Base-by-base conservation (phyloP, 192 early-diverging fungal genomes). In the Diversispora epigaea region DNA sequence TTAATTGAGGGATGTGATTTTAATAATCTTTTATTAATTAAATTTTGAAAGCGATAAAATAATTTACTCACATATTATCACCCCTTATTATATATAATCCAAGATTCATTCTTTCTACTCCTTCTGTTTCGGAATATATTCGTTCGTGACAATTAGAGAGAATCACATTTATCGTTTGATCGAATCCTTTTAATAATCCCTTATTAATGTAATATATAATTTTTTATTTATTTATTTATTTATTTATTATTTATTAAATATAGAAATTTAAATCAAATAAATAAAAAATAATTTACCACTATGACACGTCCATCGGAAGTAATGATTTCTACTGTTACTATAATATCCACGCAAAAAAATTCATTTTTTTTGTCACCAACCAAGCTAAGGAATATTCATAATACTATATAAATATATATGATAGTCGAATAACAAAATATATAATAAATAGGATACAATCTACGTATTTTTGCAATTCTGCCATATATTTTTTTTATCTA, bases 51-150 rank as follows among this genome's bases (percentile, higher is more conserved):
- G 11, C 15, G 17, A 7, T 58, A 41, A 50, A 41, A 40, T 19
- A 61, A 60, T 46, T 32, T 25, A 79, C 83, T 71, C 83, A 88
- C 88, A 89, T 75, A 43, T 70, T 84, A 57, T 89, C 87, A 3
- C 88, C 88, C 39, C 86, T 77, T 52, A 89, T 76, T 47, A 89
- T 60, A 69, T 87, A 88, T 7, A 89, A 68, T 7, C 88, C 88
- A 15, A 86, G 76, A 9, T 79, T 78, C 0, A 81, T 76, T 9
- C 79, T 74, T 61, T 88, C 85, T 32, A 83, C 80, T 21, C 86
- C 86, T 40, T 81, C 81, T 32, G 58, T 74, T 21, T 57, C 66
- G 14, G 84, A 79, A 72, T 88, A 89, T 19, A 84, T 78, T 71
- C 88, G 85, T 75, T 88, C 87, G 46, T 80, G 71, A 45, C 86